Conservation (phyloP, 768 basidiomycete species). For the Boletus pseudopeckii region DNA sequence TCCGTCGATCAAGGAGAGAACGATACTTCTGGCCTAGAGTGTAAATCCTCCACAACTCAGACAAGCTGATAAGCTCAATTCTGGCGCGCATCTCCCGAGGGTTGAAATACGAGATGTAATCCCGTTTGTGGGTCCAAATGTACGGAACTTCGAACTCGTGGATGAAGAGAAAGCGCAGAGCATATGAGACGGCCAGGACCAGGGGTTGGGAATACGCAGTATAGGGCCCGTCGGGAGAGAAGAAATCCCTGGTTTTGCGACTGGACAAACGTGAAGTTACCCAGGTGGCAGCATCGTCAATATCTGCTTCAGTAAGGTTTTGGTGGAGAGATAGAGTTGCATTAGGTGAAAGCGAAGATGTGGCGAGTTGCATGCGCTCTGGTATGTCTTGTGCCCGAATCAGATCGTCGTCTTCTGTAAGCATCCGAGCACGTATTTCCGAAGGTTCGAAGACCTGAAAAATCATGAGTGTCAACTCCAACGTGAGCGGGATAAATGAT, state of each 20-base stretch:
- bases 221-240: constrained; percentile 59
- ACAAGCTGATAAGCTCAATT: constrained; percentile 66
- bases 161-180: constrained; percentile 79
- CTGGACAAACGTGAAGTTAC: constrained; percentile 75
- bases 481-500: constrained; percentile 3
- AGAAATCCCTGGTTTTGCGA: constrained; percentile 69
- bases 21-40: constrained; percentile 87
- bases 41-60: constrained; percentile 91
- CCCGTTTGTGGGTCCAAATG: constrained; percentile 90
- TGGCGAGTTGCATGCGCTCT: constrained; percentile 91
- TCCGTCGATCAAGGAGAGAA: constrained; percentile 73
- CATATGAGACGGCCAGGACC: constrained; percentile 73
- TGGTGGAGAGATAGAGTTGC: constrained; percentile 59
- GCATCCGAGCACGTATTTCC: constrained; percentile 83
- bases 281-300: constrained; percentile 84
- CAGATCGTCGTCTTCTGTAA: constrained; percentile 91
- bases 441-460: constrained; percentile 94
- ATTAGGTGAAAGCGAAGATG: constrained; percentile 72
- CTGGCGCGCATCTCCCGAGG: constrained; percentile 57
- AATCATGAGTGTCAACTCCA: constrained; percentile 5
- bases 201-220: constrained; percentile 61
- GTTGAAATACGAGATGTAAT: constrained; percentile 85
- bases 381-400: constrained; percentile 90
- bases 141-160: constrained; percentile 93
- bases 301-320: constrained; percentile 65